Evolutionary conservation across 139 green algal species (phyloP), one percentile per base, ranked within the genome.

Genomic region (Ulvella scutata): DNA sequence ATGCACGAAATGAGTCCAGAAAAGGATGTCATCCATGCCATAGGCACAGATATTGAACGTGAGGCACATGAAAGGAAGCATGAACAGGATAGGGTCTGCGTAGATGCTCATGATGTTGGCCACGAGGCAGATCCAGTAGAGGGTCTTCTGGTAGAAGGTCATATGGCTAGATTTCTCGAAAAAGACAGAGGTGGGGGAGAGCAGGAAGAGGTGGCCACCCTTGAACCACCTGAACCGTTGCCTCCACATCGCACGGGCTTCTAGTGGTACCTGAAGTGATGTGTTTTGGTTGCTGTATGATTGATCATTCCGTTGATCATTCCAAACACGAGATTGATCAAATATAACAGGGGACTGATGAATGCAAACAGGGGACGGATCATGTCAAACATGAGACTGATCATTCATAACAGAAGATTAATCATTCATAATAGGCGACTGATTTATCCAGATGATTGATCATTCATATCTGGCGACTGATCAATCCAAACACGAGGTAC

Each of bases 11-110:
- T 67, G 51, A 36, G 51, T 67, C 51, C 51, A 67, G 51, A 67
- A 67, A 26, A 67, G 51, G 1, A 67, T 67, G n/a, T n/a, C n/a
- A 26, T 67, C 51, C 51, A 67, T 67, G 51, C 51, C 51, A 26
- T 67, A 67, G n/a, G 51, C n/a, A 26, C 51, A 67, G 51, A 67
- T 23, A 26, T 26, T n/a, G 10, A 67, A 29, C 9, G 33, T 26
- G 51, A 67, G 51, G 51, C 51, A 67, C 51, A 67, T 67, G 51
- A 67, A 67, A 26, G 51, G 51, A n/a, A 67, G 51, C 51, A 26
- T 67, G n/a, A 26, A 36, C n/a, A 67, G 31, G 51, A 67, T 36
- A 26, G 51, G 51, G n/a, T 67, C 51, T 13, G 33, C 31, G 51
- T 36, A 2, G 2, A 67, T 36, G n/a, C 31, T 67, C 13, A 67